phyloP scores from a whole-genome alignment of 371 early-diverging fungal species.

The Mortierella sp. region DNA sequence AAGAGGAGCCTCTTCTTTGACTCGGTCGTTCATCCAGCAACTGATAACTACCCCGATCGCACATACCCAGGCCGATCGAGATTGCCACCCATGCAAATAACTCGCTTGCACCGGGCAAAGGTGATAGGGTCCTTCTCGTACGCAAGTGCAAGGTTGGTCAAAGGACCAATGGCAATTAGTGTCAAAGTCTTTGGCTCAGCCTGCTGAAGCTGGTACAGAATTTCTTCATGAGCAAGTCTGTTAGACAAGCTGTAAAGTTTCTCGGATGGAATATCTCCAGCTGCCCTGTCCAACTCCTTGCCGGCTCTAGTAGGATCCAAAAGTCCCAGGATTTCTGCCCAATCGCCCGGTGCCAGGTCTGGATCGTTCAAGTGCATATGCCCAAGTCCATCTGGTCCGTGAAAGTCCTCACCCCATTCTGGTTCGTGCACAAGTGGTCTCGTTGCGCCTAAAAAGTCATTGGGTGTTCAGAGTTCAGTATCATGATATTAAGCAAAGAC shows the following conservation, averaged over 20 bases:
- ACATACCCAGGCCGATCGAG: conserved; percentile 42
- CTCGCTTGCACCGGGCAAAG: conserved; percentile 59
- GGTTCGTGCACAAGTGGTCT: conserved; percentile 52
- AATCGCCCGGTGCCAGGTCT: conserved; percentile 54
- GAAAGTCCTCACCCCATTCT: conserved; percentile 57
- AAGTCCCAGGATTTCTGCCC: conserved; percentile 45
- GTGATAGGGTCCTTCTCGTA: conserved; percentile 59
- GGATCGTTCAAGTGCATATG: conserved; percentile 55
- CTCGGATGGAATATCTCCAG: conserved; percentile 26
- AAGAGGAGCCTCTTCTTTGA: too few relatives aligned
- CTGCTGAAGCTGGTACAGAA: conserved; percentile 56
- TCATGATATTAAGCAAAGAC: not conserved
- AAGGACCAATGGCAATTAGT: conserved; percentile 63
- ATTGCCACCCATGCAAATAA: conserved; percentile 64
- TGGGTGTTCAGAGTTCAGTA: not conserved
- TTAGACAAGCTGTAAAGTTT: conserved; percentile 52
- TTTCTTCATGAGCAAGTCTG: conserved; percentile 58
- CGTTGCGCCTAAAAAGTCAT: conserved; percentile 48
- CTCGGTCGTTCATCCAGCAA: too few relatives aligned
- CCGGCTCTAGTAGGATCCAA: conserved; percentile 41
- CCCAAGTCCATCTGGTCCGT: conserved; percentile 64
- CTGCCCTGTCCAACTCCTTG: conserved; percentile 26
- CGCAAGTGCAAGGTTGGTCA: conserved; percentile 69
- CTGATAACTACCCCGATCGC: not conserved
- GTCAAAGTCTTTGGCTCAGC: conserved; percentile 60